These are phyloP conservation scores for Thielaviopsis punctulata DNA, from an alignment of 2,329 filamentous ascomycete genomes.

Conservation along the genomic window DNA sequence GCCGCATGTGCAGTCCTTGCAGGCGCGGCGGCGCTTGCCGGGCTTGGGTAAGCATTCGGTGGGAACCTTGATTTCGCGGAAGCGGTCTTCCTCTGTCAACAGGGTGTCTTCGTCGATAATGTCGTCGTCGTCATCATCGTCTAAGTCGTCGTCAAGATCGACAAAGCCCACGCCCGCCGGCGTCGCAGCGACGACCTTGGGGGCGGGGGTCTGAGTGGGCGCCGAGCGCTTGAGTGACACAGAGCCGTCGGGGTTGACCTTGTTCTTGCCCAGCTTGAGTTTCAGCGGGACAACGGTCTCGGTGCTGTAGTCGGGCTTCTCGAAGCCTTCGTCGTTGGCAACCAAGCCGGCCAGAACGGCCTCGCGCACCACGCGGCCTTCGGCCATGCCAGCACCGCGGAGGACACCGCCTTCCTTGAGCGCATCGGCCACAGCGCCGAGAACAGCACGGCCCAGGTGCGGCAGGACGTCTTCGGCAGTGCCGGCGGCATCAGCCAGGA, in stretches of 20 bases:
- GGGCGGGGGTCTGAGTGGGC: neutral
- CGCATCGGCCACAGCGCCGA: slow-evolving; percentile 49
- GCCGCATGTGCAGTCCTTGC: slow-evolving; percentile 96
- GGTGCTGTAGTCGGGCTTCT: slow-evolving; percentile 48
- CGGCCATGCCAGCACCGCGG: slow-evolving; percentile 40
- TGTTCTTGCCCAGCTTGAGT: slow-evolving; percentile 23
- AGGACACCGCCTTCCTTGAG: slow-evolving; percentile 54
- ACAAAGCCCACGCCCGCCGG: slow-evolving; percentile 49
- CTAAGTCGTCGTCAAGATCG: slow-evolving; percentile 40
- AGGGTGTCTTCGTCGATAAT: slow-evolving; percentile 83
- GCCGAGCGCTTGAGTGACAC: slow-evolving; percentile 17
- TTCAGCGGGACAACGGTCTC: slow-evolving; percentile 38
- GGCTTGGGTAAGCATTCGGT: slow-evolving; percentile 74
- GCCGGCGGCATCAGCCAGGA: slow-evolving; percentile 65
- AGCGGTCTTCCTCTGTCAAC: slow-evolving; percentile 70
- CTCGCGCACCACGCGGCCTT: slow-evolving; percentile 45
- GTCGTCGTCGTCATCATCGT: slow-evolving; percentile 54
- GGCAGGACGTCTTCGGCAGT: slow-evolving; percentile 42
- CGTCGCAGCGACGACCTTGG: slow-evolving; percentile 16
- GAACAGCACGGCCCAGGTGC: slow-evolving; percentile 49
- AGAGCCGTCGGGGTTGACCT: slow-evolving; percentile 15
- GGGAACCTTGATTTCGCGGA: slow-evolving; percentile 59
- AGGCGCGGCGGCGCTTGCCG: slow-evolving; percentile 78
- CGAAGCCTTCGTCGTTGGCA: slow-evolving; percentile 44
- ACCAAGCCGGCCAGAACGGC: slow-evolving; percentile 70